Evolutionary conservation across 352 stramenopile species (phyloP), one percentile per base, ranked within the genome.

Genomic region (Globisporangium paroecandrum): DNA sequence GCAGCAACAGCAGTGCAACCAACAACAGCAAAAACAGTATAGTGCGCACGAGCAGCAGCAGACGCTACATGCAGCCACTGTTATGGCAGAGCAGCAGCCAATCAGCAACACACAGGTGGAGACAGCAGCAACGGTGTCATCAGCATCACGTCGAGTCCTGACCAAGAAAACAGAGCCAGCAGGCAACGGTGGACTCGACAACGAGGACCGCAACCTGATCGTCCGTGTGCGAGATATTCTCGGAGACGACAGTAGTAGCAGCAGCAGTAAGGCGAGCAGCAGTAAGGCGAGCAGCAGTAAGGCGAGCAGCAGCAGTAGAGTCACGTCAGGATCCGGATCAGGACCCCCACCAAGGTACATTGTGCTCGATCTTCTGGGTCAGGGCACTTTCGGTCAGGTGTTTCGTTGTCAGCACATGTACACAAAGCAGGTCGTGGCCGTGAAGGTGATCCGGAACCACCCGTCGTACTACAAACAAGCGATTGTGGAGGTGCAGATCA

Each of bases 371-470:
- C 71, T 93, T 62, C 97, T 99, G 61, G 97, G 97, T 8, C 97
- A 98, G 64, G 81, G 81, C 29, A 83, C 81, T n/a, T 89, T 89
- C 51, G 81, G 81, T 0, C 77, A 89, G 58, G 81, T 89, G 13
- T 78, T 87, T 38, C 68, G 78, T 36, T 82, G 75, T 9, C 73
- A 75, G 8, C 73, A 89, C 66, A 36, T 71, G 5, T 58, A 80
- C 43, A 92, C 79, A 7, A 78, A 93, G 32, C 70, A 84, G 60
- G 83, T 97, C 58, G 93, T 98, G 8, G 94, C 93, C 1, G 96
- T 98, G 66, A 98, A 99, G 75, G 97, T 99, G 64, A 98, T 99
- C 69, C 98, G 98, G 74, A 98, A 89, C 70, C 94, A 95, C 65
- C 87, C 91, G 36, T 99, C 98, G 71, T 82, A 93, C 41, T 78